Percentiles rank a stretch among this genome's conserved stretches.
These are phyloP conservation scores for Suaeda aralocaspica DNA, from an alignment of 148 eudicot genomes.

Conservation along the genomic window DNA sequence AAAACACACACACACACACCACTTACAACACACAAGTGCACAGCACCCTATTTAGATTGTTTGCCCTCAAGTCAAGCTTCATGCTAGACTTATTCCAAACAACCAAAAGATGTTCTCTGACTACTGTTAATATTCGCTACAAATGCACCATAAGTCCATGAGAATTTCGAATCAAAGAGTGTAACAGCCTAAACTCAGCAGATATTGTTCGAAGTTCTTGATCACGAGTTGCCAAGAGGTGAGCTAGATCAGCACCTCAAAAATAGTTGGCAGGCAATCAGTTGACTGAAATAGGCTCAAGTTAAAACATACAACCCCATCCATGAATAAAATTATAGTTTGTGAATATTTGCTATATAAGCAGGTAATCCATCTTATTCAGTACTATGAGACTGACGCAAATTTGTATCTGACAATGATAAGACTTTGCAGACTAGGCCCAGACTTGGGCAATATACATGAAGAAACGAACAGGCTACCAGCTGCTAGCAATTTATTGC, in stretches of 20 bases:
- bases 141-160: not conserved
- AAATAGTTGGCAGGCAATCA: constrained; percentile 17
- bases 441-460: not conserved
- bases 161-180: not conserved
- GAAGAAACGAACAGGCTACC: not conserved
- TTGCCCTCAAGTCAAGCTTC: too few species aligned
- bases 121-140: not conserved
- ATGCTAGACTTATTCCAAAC: not conserved
- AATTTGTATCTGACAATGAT: not conserved
- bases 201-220: constrained; percentile 96
- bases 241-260: constrained; percentile 98
- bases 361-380: not conserved
- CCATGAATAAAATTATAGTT: not conserved
- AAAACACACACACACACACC: too few species aligned
- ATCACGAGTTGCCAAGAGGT: constrained; percentile 92
- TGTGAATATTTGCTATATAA: not conserved
- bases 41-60: too few species aligned
- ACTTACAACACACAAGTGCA: too few species aligned
- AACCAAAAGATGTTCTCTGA: not conserved
- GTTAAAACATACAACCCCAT: not conserved
- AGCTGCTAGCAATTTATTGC: not conserved
- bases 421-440: not conserved
- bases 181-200: constrained; percentile 68
- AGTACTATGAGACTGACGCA: not conserved
- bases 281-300: not conserved